Evolutionary conservation across 768 basidiomycete species (phyloP), one percentile per base, ranked within the genome.

Genomic region (Fomitopsis serialis): DNA sequence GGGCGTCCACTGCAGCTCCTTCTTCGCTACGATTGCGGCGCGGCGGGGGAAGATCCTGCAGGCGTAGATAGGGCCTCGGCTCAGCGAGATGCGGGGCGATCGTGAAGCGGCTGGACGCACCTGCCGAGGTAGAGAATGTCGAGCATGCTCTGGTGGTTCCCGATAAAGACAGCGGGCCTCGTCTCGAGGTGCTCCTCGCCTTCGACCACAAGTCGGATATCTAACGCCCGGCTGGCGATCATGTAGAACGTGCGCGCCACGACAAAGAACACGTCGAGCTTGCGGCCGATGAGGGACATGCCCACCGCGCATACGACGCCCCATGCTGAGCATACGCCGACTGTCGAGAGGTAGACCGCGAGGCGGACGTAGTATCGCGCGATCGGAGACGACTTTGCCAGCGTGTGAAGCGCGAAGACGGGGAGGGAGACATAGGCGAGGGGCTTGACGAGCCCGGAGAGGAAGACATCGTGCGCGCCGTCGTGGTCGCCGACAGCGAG

Each of bases 71-170:
- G 21, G 13, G 52, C 24, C 13, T 36, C 2, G 42, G 42, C 36
- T 50, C 52, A 42, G 45, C 11, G 11, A 6, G 29, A 32, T 32
- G 11, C 45, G 37, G 44, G 27, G 21, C 45, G 54, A 4, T 6
- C 17, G 44, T 32, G 36, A 45, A 17, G 15, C 56, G 17, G 54
- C 27, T 29, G 45, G 40, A 61, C 86, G 70, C 64, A 91, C 90
- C 81, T 82, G 53, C 86, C 93, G 50, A 93, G 71, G 61, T 83
- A 82, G 34, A 96, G 67, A 55, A 99, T 79, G 68, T 97, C 93
- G 42, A 97, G 68, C 82, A 93, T 88, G 54, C 87, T 93, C 74
- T 98, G 96, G 67, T 98, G 96, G 66, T 98, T 98, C 12, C 79
- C 81, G 64, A 98, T 79, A 24, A 92, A 68, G 12, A 98, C 80